Evolutionary conservation across 495 filamentous ascomycete genomes (phyloP), one percentile per base, ranked within the genome.

Genomic region (Hypomontagnella submonticulosa): DNA sequence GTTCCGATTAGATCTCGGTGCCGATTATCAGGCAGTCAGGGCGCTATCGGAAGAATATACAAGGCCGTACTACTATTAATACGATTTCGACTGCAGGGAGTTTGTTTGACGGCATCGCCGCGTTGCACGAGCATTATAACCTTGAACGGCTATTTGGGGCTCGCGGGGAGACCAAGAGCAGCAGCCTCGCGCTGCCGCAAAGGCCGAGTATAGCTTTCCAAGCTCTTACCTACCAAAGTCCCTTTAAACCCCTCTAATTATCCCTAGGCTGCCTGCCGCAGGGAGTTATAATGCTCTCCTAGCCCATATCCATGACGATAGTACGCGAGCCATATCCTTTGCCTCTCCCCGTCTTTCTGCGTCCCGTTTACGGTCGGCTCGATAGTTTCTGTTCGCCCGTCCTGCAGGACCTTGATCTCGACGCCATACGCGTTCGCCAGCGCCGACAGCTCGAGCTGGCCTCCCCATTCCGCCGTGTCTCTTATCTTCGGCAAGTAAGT

Each of bases 271-370:
- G 69, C 70, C 76, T 77, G 86, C 61, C 86, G 71, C 53, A 99
- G 78, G 18, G 93, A 96, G 72, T 98, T 99, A 78, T 97, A 99
- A 79, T 99, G 95, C 81, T 97, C 94, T 10, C 95, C 95, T 13
- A 98, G 79, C 1, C 93, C 93, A 79, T 92, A 97, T 51, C 88
- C 88, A 79, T 97, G 93, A 61, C 90, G 81, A 77, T 98, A 98
- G 77, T 98, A 99, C 18, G 92, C 93, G 76, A 99, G 76, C 95
- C 95, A 99, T 30, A 97, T 81, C 52, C 70, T 81, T 56, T 77
- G 76, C 13, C 62, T 63, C 44, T 55, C 69, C 12, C 67, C 72
- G 7, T 68, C 70, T 12, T 58, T 58, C 27, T 57, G 50, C 10
- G 62, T 67, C 10, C 40, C 63, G 4, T 47, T 64, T 13, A 33